Evolutionary conservation across 352 stramenopile genomes (phyloP).

Genomic region (Globisporangium recalcitrans): DNA sequence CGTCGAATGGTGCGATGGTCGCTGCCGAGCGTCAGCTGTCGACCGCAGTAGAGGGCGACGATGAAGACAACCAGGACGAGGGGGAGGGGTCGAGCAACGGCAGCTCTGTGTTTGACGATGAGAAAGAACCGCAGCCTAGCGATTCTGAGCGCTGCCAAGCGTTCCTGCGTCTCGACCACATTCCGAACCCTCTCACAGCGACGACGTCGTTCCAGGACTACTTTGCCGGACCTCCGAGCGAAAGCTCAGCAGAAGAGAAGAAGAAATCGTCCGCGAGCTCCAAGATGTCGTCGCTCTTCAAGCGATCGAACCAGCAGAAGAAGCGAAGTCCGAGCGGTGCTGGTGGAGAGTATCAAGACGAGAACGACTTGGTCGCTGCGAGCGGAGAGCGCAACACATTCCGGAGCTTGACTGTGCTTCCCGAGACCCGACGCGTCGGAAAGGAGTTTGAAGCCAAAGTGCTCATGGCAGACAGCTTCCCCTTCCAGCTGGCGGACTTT

Average conservation of each 20-base stretch:
- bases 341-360: not conserved
- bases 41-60: conserved; percentile 10
- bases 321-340: conserved; percentile 13
- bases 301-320: conserved; percentile 33
- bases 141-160: conserved; percentile 48
- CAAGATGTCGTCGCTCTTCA: conserved; percentile 47
- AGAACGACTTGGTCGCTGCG: conserved; percentile 9
- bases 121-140: conserved; percentile 15
- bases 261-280: conserved; percentile 23
- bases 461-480: conserved; percentile 71
- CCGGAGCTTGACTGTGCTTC: conserved; percentile 59
- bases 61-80: conserved; percentile 4
- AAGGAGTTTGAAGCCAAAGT: conserved; percentile 82
- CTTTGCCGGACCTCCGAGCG: conserved; percentile 23
- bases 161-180: conserved; percentile 49
- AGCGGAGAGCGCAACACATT: conserved; percentile 43
- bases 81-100: not conserved
- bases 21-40: not conserved
- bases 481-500: conserved; percentile 68
- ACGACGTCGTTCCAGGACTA: conserved; percentile 71
- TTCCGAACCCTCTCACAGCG: conserved; percentile 64
- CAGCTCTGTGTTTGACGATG: not conserved
- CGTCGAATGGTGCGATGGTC: conserved; percentile 5
- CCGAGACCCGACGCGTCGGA: conserved; percentile 27
- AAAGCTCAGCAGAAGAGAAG: not conserved